These are phyloP conservation scores for Triglochin maritima DNA, from an alignment of 106 monocot genomes.

Conservation along the genomic window DNA sequence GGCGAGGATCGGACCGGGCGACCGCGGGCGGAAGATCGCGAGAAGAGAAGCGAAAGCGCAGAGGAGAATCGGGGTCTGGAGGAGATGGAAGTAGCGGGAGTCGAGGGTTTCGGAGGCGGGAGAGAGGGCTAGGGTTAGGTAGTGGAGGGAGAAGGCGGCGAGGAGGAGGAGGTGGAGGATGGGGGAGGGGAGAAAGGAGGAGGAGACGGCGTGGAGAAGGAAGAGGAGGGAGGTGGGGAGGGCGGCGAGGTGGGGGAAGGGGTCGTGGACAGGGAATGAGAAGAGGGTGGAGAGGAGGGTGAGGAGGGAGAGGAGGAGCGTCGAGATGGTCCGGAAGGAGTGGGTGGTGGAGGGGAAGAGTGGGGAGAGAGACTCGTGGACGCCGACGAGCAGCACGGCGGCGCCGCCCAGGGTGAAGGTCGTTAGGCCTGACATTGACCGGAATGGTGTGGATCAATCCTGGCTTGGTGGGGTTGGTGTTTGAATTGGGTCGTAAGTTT, in stretches of 20 bases:
- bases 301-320: constrained; percentile 13
- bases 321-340: constrained; percentile 25
- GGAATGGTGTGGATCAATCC: constrained; percentile 12
- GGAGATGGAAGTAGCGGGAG: constrained; percentile 66
- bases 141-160: constrained; percentile 38
- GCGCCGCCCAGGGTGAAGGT: constrained; percentile 22
- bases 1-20: constrained; percentile 35
- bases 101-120: constrained; percentile 40
- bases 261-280: constrained; percentile 3
- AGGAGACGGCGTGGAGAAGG: constrained; percentile 20
- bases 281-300: constrained; percentile 17
- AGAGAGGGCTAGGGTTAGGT: constrained; percentile 42
- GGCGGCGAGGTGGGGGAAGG: constrained; percentile 17
- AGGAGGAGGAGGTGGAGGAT: constrained; percentile 44
- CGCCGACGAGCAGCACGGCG: constrained; percentile 11
- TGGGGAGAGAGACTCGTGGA: constrained; percentile 15
- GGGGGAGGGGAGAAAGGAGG: constrained; percentile 32
- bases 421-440: constrained; percentile 13
- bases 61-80: constrained; percentile 46
- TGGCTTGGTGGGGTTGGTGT: too few relatives aligned
- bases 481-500: too few relatives aligned
- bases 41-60: constrained; percentile 34
- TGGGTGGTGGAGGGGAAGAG: constrained; percentile 1
- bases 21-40: constrained; percentile 28
- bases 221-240: constrained; percentile 18